A percentile compares a stretch with the other conserved stretches of the same genome.
Conservation (phyloP, 2,329 filamentous ascomycete species). For the Phyllachora maydis region DNA sequence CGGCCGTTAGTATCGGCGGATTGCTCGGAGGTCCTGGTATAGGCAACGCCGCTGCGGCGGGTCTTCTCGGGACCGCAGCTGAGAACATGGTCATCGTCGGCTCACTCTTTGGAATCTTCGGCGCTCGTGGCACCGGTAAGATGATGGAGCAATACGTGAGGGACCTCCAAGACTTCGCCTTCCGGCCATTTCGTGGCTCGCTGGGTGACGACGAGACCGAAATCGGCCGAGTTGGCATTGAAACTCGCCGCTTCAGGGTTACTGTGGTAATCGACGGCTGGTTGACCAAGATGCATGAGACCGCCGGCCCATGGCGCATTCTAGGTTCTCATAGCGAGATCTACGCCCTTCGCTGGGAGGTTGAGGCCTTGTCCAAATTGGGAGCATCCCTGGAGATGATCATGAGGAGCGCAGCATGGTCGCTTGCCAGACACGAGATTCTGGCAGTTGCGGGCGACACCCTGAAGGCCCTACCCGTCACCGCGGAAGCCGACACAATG, state of each 20-base stretch:
- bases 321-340: constrained; percentile 55
- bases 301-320: constrained; percentile 59
- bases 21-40: constrained; percentile 62
- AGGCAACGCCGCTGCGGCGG: constrained; percentile 51
- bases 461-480: constrained; percentile 1
- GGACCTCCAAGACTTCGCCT: constrained; percentile 76
- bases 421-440: constrained; percentile 35
- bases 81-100: constrained; percentile 66
- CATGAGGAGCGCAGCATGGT: constrained; percentile 66
- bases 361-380: constrained; percentile 55
- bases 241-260: constrained; percentile 54
- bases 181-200: constrained; percentile 47
- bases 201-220: constrained; percentile 22
- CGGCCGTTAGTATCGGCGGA: constrained; percentile 59
- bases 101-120: constrained; percentile 80
- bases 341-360: constrained; percentile 72
- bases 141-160: constrained; percentile 77
- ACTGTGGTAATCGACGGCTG: constrained; percentile 71
- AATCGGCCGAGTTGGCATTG: constrained; percentile 28
- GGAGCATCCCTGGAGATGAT: constrained; percentile 61
- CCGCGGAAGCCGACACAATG: not conserved
- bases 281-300: constrained; percentile 50
- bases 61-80: constrained; percentile 60
- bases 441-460: constrained; percentile 6
- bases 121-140: constrained; percentile 59